A percentile compares a stretch with the other conserved stretches of the same genome.
phyloP scores from a whole-genome alignment of 2,329 filamentous ascomycete genomes.

The Chaetomium globosum region DNA sequence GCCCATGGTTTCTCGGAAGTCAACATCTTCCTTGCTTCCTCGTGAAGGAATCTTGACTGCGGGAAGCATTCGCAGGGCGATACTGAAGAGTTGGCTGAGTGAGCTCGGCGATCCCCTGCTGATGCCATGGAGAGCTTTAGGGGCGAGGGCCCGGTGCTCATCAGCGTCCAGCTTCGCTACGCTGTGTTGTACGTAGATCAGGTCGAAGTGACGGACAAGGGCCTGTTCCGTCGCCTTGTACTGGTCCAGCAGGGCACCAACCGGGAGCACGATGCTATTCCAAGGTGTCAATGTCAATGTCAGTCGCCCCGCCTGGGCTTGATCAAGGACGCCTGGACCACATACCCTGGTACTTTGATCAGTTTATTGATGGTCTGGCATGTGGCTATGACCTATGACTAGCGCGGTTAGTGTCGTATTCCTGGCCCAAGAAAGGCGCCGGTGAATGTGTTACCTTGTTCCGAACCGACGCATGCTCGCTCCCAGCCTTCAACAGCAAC shows the following conservation, averaged over 20 bases:
- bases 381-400: slow-evolving; percentile 50
- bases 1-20: slow-evolving; percentile 66
- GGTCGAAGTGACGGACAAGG: slow-evolving; percentile 83
- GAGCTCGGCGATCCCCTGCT: slow-evolving; percentile 54
- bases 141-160: slow-evolving; percentile 73
- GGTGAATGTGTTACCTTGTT: slow-evolving; percentile 58
- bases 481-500: slow-evolving; percentile 82
- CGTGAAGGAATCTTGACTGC: slow-evolving; percentile 72
- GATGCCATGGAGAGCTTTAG: slow-evolving; percentile 69
- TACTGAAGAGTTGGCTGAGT: slow-evolving; percentile 71
- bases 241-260: slow-evolving; percentile 81
- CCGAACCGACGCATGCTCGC: slow-evolving; percentile 76
- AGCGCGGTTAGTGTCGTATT: not conserved
- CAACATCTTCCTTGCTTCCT: slow-evolving; percentile 75
- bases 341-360: slow-evolving; percentile 55
- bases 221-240: slow-evolving; percentile 77
- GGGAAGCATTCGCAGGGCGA: slow-evolving; percentile 75
- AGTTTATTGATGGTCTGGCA: slow-evolving; percentile 58
- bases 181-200: slow-evolving; percentile 87
- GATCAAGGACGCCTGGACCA: not conserved
- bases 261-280: slow-evolving; percentile 73
- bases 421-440: no score
- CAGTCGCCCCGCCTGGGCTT: not conserved
- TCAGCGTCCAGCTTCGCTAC: slow-evolving; percentile 52
- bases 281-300: slow-evolving; percentile 5